phyloP scores from a whole-genome alignment of 371 early-diverging fungal genomes.

The Rhizopus microsporus region DNA sequence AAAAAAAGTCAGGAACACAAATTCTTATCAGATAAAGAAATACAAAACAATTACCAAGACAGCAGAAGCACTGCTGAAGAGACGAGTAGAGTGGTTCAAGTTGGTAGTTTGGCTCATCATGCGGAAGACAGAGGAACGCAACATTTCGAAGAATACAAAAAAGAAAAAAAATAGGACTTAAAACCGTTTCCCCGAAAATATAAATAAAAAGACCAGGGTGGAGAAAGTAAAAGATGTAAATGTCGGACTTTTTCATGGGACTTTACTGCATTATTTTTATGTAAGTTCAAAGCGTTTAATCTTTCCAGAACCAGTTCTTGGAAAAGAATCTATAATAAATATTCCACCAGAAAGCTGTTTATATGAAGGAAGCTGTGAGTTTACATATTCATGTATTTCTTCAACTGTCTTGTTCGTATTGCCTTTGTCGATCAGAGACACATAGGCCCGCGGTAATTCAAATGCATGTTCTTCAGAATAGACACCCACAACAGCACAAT shows the following conservation, averaged over 20 bases:
- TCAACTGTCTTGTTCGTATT: constrained; percentile 29
- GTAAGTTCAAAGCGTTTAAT: constrained; percentile 12
- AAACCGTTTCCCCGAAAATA: background rate
- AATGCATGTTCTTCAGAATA: constrained; percentile 50
- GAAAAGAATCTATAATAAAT: constrained; percentile 62
- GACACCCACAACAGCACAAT: constrained; percentile 65
- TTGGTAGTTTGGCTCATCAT: constrained; percentile 20
- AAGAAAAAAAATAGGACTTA: constrained; percentile 13
- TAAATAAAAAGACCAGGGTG: constrained; percentile 4
- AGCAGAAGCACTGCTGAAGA: constrained; percentile 33
- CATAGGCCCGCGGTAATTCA: constrained; percentile 69
- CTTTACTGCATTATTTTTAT: background rate
- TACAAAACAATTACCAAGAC: constrained; percentile 23
- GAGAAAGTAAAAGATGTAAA: too few relatives aligned
- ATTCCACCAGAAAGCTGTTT: constrained; percentile 77
- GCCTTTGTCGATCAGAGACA: constrained; percentile 44
- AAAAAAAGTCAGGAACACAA: constrained; percentile 1
- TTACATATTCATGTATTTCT: constrained; percentile 58
- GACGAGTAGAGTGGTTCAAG: constrained; percentile 24
- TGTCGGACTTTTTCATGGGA: too few relatives aligned
- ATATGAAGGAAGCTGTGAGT: constrained; percentile 58
- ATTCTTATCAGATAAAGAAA: constrained; percentile 2
- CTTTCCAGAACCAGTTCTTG: constrained; percentile 54
- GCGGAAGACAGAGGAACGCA: constrained; percentile 21
- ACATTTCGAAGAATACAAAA: constrained; percentile 15